Evolutionary conservation across 2,329 filamentous ascomycete genomes (phyloP).

Genomic region (Diaporthe citriasiana): DNA sequence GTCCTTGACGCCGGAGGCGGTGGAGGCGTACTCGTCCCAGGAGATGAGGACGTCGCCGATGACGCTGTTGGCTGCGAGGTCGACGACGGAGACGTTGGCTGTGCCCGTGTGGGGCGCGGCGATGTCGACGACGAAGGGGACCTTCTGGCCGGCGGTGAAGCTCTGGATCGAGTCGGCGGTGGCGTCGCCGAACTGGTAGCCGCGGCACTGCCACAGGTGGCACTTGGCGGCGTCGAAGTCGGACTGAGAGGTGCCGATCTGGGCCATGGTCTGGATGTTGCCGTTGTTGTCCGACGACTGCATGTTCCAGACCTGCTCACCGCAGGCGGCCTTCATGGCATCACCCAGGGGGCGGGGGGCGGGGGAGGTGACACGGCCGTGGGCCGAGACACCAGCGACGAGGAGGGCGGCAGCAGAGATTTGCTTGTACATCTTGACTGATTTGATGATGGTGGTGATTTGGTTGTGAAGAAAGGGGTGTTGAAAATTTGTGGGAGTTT

Average conservation of each 20-base stretch:
- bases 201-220: conserved; percentile 70
- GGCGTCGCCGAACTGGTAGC: conserved; percentile 70
- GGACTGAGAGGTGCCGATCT: conserved; percentile 59
- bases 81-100: conserved; percentile 69
- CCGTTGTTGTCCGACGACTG: conserved; percentile 67
- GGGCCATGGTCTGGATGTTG: conserved; percentile 69
- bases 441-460: not conserved
- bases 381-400: conserved; percentile 61
- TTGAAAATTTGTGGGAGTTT: not conserved
- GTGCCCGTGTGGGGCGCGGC: conserved; percentile 66
- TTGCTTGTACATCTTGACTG: conserved; percentile 43
- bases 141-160: conserved; percentile 63
- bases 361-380: conserved; percentile 66
- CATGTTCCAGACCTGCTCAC: conserved; percentile 67
- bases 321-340: conserved; percentile 66
- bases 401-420: conserved; percentile 50
- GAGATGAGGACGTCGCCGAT: conserved; percentile 62
- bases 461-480: too few relatives aligned
- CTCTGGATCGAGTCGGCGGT: conserved; percentile 62
- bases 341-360: conserved; percentile 63
- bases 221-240: conserved; percentile 64
- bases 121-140: conserved; percentile 61
- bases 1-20: conserved; percentile 55
- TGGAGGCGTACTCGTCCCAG: conserved; percentile 66
- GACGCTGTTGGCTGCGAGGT: conserved; percentile 62